Evolutionary conservation across 768 basidiomycete species (phyloP).

Genomic region (Ramaria rubella): DNA sequence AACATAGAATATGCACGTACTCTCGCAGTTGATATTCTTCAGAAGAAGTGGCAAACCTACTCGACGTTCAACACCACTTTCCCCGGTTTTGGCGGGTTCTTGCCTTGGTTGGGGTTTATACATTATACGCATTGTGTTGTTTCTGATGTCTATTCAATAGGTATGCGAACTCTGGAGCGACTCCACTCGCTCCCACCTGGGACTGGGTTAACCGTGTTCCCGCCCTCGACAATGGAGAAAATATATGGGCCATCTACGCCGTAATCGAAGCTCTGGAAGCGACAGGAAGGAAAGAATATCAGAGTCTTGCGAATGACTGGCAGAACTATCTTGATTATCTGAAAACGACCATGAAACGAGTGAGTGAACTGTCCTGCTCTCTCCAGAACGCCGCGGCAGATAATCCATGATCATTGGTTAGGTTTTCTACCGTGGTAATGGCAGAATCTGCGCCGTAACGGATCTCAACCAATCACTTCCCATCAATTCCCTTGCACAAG

Average conservation of each 20-base stretch:
- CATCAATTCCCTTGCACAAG: background rate
- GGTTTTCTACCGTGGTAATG: background rate
- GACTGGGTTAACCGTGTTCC: constrained; percentile 5
- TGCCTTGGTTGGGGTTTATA: background rate
- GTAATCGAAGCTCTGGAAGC: background rate
- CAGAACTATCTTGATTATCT: background rate
- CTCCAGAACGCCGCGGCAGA: background rate
- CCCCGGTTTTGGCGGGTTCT: background rate
- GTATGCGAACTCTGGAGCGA: background rate
- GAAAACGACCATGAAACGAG: background rate
- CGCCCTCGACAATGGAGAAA: background rate
- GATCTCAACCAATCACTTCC: background rate
- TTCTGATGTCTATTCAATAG: background rate
- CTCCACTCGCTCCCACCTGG: background rate
- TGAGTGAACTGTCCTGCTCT: background rate
- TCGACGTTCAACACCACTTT: background rate
- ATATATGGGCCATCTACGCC: constrained; percentile 2
- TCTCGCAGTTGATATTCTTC: background rate
- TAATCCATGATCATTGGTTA: background rate
- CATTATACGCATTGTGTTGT: background rate
- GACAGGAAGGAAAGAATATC: background rate
- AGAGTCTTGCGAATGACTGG: background rate
- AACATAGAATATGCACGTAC: background rate
- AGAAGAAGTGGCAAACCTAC: background rate
- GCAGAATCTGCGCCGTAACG: background rate